Evolutionary conservation across 2,329 filamentous ascomycete genomes (phyloP).

Genomic region (Cadophora sp.): DNA sequence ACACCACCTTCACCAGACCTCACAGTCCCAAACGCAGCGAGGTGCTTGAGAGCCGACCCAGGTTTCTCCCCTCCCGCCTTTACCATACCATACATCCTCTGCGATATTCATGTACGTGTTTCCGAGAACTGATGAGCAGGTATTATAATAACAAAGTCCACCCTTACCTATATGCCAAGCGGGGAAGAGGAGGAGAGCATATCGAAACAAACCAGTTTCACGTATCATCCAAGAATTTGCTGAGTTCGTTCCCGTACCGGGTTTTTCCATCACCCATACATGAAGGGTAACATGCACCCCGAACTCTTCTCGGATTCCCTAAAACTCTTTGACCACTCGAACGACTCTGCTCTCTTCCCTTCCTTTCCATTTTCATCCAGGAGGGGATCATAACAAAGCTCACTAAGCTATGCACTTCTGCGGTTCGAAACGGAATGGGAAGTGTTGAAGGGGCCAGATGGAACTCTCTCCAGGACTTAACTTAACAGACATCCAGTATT

Average conservation of each 20-base stretch:
- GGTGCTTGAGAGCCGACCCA: not conserved
- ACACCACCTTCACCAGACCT: not conserved
- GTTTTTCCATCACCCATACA: not conserved
- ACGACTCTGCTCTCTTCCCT: not conserved
- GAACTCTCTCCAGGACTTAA: not conserved
- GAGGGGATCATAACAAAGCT: not conserved
- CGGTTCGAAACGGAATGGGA: not conserved
- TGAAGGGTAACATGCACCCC: not conserved
- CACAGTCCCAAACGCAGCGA: constrained; percentile 8
- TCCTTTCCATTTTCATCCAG: too few species aligned
- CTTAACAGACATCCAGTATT: not conserved
- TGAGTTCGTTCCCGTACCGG: not conserved
- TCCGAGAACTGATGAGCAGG: not conserved
- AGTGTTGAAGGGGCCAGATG: not conserved
- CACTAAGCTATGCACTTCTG: constrained; percentile 16
- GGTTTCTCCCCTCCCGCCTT: not conserved
- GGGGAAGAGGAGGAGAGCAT: constrained; percentile 4
- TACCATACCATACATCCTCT: not conserved
- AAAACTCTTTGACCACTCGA: not conserved
- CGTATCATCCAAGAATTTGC: constrained; percentile 10
- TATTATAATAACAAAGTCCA: constrained; percentile 12
- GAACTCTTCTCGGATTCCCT: not conserved
- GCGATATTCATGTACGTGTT: not conserved
- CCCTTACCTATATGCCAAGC: constrained; percentile 22
- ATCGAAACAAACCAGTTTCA: constrained; percentile 18